Evolutionary conservation across 352 stramenopile species (phyloP).

Genomic region (Aphanomyces cochlioides): DNA sequence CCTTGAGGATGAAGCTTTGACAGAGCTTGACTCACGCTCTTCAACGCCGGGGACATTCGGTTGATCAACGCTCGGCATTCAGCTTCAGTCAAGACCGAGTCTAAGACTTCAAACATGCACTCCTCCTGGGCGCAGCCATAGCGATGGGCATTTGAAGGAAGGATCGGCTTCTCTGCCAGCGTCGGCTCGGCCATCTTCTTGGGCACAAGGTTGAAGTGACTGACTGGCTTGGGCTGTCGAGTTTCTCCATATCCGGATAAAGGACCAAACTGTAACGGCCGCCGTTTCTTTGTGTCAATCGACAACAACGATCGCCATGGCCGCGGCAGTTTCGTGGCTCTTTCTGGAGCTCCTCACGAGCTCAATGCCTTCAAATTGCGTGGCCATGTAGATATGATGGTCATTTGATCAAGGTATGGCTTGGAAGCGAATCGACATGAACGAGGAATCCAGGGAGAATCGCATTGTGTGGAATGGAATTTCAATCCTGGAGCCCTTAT

Average conservation of each 20-base stretch:
- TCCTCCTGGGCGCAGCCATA: conserved; percentile 13
- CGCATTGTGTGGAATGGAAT: too few relatives aligned
- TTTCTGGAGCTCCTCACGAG: too few relatives aligned
- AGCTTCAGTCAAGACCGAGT: conserved; percentile 1
- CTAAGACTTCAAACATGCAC: conserved; percentile 25
- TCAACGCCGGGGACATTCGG: conserved; percentile 23
- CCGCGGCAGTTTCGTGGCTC: too few relatives aligned
- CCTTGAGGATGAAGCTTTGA: conserved; percentile 2
- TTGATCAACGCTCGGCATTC: conserved; percentile 20
- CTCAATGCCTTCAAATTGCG: too few relatives aligned
- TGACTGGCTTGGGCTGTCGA: neutral
- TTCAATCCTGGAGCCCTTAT: too few relatives aligned
- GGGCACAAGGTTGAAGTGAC: neutral
- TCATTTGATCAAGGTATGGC: too few relatives aligned
- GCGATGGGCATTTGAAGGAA: conserved; percentile 11
- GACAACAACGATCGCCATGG: too few relatives aligned
- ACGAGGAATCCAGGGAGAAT: too few relatives aligned
- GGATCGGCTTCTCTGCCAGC: conserved; percentile 15
- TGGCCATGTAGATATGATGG: too few relatives aligned
- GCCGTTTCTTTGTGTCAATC: too few relatives aligned
- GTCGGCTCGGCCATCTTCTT: conserved; percentile 8
- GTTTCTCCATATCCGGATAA: neutral
- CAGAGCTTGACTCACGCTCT: conserved; percentile 24
- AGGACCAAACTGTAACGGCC: neutral
- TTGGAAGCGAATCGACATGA: too few relatives aligned